A percentile compares a stretch with the other conserved stretches of the same genome.
phyloP scores from a whole-genome alignment of 2,329 filamentous ascomycete genomes.

The Penicillium sp. region DNA sequence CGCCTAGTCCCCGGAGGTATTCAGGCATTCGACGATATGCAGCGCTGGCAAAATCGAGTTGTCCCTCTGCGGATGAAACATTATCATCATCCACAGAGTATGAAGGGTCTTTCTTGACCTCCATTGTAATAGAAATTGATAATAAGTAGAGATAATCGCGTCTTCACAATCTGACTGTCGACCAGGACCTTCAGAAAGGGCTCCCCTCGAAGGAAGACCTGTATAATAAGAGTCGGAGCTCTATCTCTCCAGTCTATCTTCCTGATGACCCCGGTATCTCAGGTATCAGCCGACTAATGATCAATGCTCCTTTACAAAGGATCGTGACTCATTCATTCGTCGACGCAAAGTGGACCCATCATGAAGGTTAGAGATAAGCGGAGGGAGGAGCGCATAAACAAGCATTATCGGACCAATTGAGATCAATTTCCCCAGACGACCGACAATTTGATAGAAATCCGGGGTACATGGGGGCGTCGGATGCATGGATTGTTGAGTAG shows the following conservation, averaged over 20 bases:
- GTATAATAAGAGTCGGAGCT: conserved; percentile 13
- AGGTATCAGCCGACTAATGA: conserved; percentile 18
- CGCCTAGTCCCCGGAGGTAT: conserved; percentile 31
- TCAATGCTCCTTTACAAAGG: conserved; percentile 7
- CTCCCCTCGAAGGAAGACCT: neutral
- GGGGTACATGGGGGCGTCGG: conserved; percentile 18
- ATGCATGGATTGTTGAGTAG: neutral
- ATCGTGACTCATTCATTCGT: conserved; percentile 27
- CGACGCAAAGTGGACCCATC: conserved; percentile 12
- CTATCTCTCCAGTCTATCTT: conserved; percentile 6
- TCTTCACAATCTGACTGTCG: conserved; percentile 3
- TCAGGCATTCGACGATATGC: conserved; percentile 35
- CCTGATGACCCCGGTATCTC: conserved; percentile 9
- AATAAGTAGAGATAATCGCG: conserved; percentile 5
- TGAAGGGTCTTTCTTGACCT: conserved; percentile 27
- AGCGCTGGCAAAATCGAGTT: conserved; percentile 22
- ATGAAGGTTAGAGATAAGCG: conserved; percentile 16
- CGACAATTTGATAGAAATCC: conserved; percentile 13
- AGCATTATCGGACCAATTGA: conserved; percentile 21
- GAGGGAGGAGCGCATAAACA: conserved; percentile 12
- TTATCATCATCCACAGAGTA: conserved; percentile 22
- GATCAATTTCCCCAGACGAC: conserved; percentile 16
- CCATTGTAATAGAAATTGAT: conserved; percentile 18
- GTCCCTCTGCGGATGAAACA: conserved; percentile 33
- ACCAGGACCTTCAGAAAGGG: neutral